Percentiles rank a stretch among this genome's conserved stretches.
Evolutionary conservation across 345 rosid genomes (phyloP).

Genomic region (Moricandia moricandioides): DNA sequence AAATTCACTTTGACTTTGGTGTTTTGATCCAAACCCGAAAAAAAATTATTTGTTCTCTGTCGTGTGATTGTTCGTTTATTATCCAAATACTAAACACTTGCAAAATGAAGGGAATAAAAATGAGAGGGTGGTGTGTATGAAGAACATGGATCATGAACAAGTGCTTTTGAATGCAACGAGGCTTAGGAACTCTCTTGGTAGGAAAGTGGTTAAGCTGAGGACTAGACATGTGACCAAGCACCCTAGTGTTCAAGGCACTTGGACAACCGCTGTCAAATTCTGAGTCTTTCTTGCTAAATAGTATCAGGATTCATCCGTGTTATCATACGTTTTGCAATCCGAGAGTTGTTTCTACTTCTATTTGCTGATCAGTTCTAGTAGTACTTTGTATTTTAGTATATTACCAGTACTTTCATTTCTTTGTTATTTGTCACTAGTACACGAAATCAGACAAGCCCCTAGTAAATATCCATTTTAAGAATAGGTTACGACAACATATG

Average conservation of each 20-base stretch:
- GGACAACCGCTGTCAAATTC: constrained; percentile 63
- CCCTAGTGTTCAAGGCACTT: constrained; percentile 87
- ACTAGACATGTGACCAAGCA: constrained; percentile 74
- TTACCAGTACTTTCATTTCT: not conserved
- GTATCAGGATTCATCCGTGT: not conserved
- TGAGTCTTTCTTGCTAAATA: constrained; percentile 5
- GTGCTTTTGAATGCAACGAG: constrained; percentile 60
- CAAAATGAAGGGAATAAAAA: constrained; percentile 50
- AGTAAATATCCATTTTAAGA: not conserved
- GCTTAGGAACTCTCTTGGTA: constrained; percentile 71
- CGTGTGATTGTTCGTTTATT: too few relatives aligned
- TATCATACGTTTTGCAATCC: not conserved
- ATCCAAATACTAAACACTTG: too few relatives aligned
- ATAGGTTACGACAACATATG: not conserved
- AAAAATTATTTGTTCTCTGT: too few relatives aligned
- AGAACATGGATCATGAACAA: constrained; percentile 67
- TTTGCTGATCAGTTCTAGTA: not conserved
- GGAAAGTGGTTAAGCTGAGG: constrained; percentile 72
- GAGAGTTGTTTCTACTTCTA: not conserved
- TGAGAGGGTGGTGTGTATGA: constrained; percentile 81
- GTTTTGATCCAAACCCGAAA: too few relatives aligned
- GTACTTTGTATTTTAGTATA: not conserved
- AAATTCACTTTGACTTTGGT: too few relatives aligned
- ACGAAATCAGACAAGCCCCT: not conserved
- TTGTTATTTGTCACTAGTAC: not conserved